Percentiles rank a stretch among this genome's conserved stretches.
These are phyloP conservation scores for Hymenochaete sp. DNA, from an alignment of 1,284 basidiomycete species.

Conservation along the genomic window DNA sequence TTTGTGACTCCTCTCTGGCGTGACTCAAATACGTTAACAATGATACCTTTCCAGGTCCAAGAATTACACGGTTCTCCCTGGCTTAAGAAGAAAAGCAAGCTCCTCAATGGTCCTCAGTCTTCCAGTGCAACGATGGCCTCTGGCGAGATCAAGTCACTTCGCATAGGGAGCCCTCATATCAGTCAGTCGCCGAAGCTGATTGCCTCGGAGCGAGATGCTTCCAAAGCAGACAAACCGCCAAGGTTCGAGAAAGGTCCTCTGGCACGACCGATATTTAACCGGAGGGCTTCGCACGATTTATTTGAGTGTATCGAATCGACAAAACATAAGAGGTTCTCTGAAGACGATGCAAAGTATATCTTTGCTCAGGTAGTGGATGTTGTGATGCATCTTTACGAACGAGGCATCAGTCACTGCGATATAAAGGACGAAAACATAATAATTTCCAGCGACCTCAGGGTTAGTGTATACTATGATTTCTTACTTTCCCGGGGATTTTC, in stretches of 20 bases:
- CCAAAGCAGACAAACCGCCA: neutral
- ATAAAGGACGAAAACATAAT: conserved; percentile 94
- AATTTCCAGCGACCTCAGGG: conserved; percentile 67
- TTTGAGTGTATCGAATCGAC: conserved; percentile 92
- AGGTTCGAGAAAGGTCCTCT: conserved; percentile 3
- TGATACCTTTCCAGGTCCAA: conserved; percentile 53
- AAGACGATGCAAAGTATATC: conserved; percentile 71
- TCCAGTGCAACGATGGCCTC: neutral
- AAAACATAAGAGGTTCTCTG: conserved; percentile 68
- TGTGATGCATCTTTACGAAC: conserved; percentile 66
- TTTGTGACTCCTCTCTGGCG: conserved; percentile 32
- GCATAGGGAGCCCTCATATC: neutral
- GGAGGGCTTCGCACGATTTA: conserved; percentile 79
- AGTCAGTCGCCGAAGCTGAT: neutral
- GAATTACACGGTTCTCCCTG: conserved; percentile 89
- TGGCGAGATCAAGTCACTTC: no score
- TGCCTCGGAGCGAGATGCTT: neutral
- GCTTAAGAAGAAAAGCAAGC: conserved; percentile 26
- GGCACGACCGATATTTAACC: conserved; percentile 42
- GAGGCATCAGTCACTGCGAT: conserved; percentile 82
- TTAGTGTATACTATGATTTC: conserved; percentile 23
- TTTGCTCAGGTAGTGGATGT: conserved; percentile 85
- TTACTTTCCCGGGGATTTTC: neutral
- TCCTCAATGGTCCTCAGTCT: neutral
- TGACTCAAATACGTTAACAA: conserved; percentile 6